Base-by-base conservation (phyloP, 1,284 basidiomycete species). In the Apiotrichum mycotoxinovorans region DNA sequence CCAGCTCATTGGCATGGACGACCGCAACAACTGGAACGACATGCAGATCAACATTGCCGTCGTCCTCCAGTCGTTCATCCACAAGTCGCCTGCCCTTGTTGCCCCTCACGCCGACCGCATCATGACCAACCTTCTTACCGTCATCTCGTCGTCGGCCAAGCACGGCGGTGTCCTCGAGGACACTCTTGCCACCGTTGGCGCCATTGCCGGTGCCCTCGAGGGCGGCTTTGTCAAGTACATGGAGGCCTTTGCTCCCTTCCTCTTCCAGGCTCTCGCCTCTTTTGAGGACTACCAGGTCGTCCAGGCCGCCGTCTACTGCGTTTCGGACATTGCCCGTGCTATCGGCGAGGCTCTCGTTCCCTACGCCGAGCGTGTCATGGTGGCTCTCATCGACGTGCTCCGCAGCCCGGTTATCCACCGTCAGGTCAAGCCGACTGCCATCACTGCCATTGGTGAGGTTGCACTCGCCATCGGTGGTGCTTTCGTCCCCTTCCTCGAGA, bases 11-110 rank as follows among this genome's bases (percentile, higher is more conserved):
- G 96, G 95, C 51, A 83, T 88, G 43, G 95, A 99, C 77, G 95
- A 99, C 74, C 86, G 91, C 65, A 95, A 95, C 79, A 98, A 98
- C 81, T 98, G 95, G 92, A 95, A 94, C 72, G 95, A 99, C 76
- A 82, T 99, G 42, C 94, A 98, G 77, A 89, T 91, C 78, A 96
- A 95, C 78, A 84, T 98, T 69, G 97, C 93, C 78, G 87, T 88
- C 60, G 89, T 96, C 47, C 81, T 92, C 56, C 74, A 94, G 88
- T 85, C 85, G 69, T 85, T 92, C 33, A 85, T 92, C 61, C 87
- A 91, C 57, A 88, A 93, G 77, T 82, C 97, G 47, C 86, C 85
- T 54, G 81, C 83, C 5, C 88, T 91, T 56, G 90, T 98, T 62
- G 85, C 87, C 66, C 92, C 93, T 5, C 79, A 96, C 64, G 89